Evolutionary conservation across 225 moss, liverwort and hornwort species (phyloP), one percentile per base, ranked within the genome.

Genomic region (Pleurozium schreberi): DNA sequence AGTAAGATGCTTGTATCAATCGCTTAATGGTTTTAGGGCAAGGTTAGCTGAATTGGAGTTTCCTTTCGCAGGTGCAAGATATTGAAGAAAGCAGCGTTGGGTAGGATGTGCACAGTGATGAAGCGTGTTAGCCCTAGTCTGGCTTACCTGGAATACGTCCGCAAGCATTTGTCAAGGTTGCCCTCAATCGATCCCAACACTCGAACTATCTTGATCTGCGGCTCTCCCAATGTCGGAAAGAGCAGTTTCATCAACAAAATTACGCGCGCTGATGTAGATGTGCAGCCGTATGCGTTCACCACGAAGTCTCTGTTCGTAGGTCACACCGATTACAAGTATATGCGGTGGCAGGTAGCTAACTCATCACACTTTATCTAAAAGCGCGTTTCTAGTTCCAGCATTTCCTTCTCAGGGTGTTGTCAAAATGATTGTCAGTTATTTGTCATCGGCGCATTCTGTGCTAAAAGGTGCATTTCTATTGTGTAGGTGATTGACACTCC

Each of bases 191-290:
- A 99, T 84, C 99, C 99, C 61, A 99, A 99, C 83, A 94, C 97
- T 38, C 95, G 99, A 76, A 99, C 97, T 7, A 95, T 99, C 65
- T 90, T 99, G n/a, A 94, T 99, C 58, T 99, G 97, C 85, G 97
- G 97, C 20, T 99, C 97, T 83, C 99, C 96, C 7, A 99, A 99
- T 88, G 99, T 99, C 27, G 99, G 99, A 38, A 99, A 99, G 96
- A 99, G 99, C 88, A 97, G 97, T 86, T 99, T 99, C 87, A 99
- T 99, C 92, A 99, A 99, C 85, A 99, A 97, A 92, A 96, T 99
- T 30, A 97, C 99, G 31, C 94, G 99, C 75, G 99, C 97, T 30
- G 99, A 99, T 90, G 99, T 99, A 2, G 99, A 97, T 83, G 99
- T 99, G 40, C 99, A 99, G 89, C 99, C 99, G 36, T 99, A 99